Percentiles rank a stretch among this genome's conserved stretches.
phyloP scores from a whole-genome alignment of 352 stramenopile genomes.

The Phytophthora sansomeana region DNA sequence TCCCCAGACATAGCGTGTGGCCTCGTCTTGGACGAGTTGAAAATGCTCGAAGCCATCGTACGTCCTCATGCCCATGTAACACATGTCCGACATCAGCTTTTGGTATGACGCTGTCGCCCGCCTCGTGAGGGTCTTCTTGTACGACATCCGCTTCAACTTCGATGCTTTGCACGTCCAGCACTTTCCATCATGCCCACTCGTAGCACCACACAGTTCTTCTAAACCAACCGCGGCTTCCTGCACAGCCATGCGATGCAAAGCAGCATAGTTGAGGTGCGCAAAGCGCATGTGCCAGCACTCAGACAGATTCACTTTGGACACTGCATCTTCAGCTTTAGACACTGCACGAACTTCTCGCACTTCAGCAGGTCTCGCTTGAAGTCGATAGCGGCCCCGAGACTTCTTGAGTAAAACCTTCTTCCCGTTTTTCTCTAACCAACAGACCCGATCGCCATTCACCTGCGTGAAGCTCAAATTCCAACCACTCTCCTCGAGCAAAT shows the following conservation, averaged over 20 bases:
- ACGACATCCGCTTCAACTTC: conserved; percentile 14
- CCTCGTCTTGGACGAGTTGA: conserved; percentile 6
- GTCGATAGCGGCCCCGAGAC: conserved; percentile 5
- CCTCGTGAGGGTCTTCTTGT: conserved; percentile 7
- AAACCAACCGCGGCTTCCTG: neutral
- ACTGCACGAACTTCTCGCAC: neutral
- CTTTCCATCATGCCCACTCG: neutral
- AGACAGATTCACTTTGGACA: too few species aligned
- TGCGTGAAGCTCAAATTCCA: neutral
- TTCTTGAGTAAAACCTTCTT: conserved; percentile 5
- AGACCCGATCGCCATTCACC: neutral
- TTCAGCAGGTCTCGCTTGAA: conserved; percentile 4
- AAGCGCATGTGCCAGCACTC: conserved; percentile 17
- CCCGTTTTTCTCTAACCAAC: conserved; percentile 6
- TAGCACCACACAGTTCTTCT: neutral
- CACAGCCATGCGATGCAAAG: conserved; percentile 1
- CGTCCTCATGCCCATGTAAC: neutral
- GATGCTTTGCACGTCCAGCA: conserved; percentile 20
- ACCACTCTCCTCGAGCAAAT: neutral
- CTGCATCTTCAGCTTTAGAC: too few species aligned
- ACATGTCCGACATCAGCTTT: conserved; percentile 21
- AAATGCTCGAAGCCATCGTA: conserved; percentile 15
- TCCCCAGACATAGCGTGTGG: neutral
- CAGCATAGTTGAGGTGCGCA: conserved; percentile 16
- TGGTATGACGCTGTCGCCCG: conserved; percentile 7